phyloP scores from a whole-genome alignment of 139 green algal species.

The Picochlorum sp. region DNA sequence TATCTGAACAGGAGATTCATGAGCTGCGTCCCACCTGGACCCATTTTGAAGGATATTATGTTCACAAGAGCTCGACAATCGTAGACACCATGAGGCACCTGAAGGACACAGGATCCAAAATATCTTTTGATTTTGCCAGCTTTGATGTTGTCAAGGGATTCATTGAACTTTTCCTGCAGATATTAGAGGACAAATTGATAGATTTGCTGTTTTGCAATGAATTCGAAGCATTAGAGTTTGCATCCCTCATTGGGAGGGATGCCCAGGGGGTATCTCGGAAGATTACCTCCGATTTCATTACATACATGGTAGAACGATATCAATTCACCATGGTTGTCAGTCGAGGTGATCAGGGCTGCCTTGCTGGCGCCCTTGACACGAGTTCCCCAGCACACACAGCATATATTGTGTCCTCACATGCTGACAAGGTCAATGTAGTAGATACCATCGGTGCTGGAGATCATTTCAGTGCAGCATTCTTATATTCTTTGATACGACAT shows the following conservation, averaged over 20 bases:
- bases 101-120: slow-evolving; percentile 12
- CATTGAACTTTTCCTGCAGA: slow-evolving; percentile 34
- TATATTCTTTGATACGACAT: slow-evolving; percentile 45
- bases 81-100: slow-evolving; percentile 21
- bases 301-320: background rate
- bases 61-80: slow-evolving; percentile 46
- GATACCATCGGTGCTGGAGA: slow-evolving; percentile 79
- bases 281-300: too few species aligned
- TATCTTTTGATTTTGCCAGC: slow-evolving; percentile 71
- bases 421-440: slow-evolving; percentile 13
- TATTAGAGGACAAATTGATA: slow-evolving; percentile 45
- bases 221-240: slow-evolving; percentile 60
- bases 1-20: slow-evolving; percentile 35
- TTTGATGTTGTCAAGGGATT: slow-evolving; percentile 63
- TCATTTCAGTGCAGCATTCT: slow-evolving; percentile 64
- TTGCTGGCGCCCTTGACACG: slow-evolving; percentile 9
- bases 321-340: slow-evolving; percentile 44
- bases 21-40: slow-evolving; percentile 22
- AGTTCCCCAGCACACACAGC: background rate
- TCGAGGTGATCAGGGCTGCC: slow-evolving; percentile 50
- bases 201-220: slow-evolving; percentile 82
- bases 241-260: too few species aligned
- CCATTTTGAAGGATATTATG: slow-evolving; percentile 75
- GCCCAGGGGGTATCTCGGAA: too few species aligned
- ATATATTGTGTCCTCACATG: background rate